Evolutionary conservation across 1,284 basidiomycete species (phyloP), one percentile per base, ranked within the genome.

Genomic region (Boletus semigastroideus): DNA sequence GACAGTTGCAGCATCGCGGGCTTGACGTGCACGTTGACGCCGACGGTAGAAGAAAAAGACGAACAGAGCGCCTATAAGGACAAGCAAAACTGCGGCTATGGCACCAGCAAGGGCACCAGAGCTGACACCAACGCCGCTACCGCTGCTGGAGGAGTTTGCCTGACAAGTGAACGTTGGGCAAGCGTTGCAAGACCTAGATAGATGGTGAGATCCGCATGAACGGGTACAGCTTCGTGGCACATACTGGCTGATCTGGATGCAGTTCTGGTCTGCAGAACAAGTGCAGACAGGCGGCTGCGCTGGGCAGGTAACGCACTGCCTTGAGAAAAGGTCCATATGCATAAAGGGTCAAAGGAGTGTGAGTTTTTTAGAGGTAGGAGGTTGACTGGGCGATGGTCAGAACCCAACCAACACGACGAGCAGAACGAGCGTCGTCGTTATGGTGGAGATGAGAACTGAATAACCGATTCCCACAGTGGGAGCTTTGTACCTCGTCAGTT

Each of bases 51-150:
- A 80, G 52, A 86, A 69, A 61, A 80, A 84, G n/a, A 76, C 69
- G 46, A 68, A 68, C 39, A 83, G 58, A 13, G 74, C 75, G 39
- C 78, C 65, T 16, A 72, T 74, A 36, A 90, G 70, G 61, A 87
- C 78, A n/a, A 84, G 64, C 44, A 90, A 60, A 11, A 76, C 74
- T 34, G 80, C 87, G 39, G 89, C 71, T 52, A 90, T 77, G 39
- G 82, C 87, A 43, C 86, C 88, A 27, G 85, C 88, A n/a, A 89
- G 75, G 4, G 84, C 86, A 42, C 87, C 87, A 52, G 78, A 75
- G 63, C 84, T 84, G 46, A 83, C 72, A 16, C 80, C 79, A 9
- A 69, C 65, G 17, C 50, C 40, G 37, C 30, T 39, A 27, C 33
- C 12, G 25, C 25, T 48, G 61, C 51, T 49, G 20, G 53, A 49